Base-by-base conservation (phyloP, 2,329 filamentous ascomycete genomes). In the Drechslerella coelobrocha region DNA sequence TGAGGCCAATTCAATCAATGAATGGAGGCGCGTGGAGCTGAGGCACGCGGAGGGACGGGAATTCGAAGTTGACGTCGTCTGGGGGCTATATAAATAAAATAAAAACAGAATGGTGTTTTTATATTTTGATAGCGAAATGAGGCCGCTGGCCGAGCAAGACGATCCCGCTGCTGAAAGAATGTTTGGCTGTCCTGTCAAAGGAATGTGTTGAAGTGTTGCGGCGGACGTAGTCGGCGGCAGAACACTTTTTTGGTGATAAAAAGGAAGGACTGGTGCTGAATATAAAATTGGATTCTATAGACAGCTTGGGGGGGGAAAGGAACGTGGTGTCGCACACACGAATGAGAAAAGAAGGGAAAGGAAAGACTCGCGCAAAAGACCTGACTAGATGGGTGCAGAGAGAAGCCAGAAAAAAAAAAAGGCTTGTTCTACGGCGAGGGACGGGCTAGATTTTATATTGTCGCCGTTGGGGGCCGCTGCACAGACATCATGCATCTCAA, bases 361-460 rank as follows among this genome's bases (percentile, higher is more conserved):
- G 8, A 51, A 51, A 51, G 14, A 51, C 43, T 10, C 19, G 41
- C 41, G 37, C 29, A 6, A 60, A 55, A 60, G 66, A 71, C 66
- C 59, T 71, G 59, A 53, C 65, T 69, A 14, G 59, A 54, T 69
- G 59, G 66, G 66, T 63, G 54, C 53, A 45, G 59, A 71, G 59
- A 29, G 34, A 59, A 66, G 34, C 21, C 17, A 51, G 50, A 51
- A 55, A 47, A 53, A 53, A 54, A 43, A 47, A 17, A 27, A 29
- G 24, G 24, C 34, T 21, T 39, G 45, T 31, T 59, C 59, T 48
- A 54, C 37, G 29, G 45, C 27, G 52, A 27, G 59, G 53, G 19
- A 24, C 52, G 31, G 27, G n/a, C 61, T 50, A 55, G 24, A 54
- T 54, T 37, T 71, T 71, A 71, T 71, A 71, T 71, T 34, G 41